Evolutionary conservation across 2,329 filamentous ascomycete genomes (phyloP).

Genomic region (Ceratocystis destructans): DNA sequence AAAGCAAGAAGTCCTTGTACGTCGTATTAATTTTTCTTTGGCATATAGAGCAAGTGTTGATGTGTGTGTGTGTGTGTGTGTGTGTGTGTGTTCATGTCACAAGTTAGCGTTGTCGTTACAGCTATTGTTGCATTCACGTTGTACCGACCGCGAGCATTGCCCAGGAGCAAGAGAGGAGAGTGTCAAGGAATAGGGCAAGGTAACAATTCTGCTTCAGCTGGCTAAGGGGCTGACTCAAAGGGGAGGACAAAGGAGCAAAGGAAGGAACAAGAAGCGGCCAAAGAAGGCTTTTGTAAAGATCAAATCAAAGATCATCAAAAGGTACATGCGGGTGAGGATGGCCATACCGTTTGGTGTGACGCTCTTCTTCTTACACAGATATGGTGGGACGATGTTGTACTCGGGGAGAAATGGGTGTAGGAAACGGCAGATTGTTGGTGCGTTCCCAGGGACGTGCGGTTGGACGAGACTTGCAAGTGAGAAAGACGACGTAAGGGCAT

Average conservation of each 20-base stretch:
- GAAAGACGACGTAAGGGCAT: background rate
- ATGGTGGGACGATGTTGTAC: background rate
- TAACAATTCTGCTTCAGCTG: background rate
- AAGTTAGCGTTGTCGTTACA: background rate
- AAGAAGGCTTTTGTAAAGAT: background rate
- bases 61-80: too few species aligned
- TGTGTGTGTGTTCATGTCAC: background rate
- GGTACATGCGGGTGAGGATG: background rate
- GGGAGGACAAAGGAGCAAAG: background rate
- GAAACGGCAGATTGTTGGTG: background rate
- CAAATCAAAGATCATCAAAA: background rate
- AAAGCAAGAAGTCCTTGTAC: background rate
- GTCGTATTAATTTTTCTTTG: background rate
- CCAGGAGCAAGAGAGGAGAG: background rate
- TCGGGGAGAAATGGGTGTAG: background rate
- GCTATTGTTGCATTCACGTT: background rate
- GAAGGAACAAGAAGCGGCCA: background rate
- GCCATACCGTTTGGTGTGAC: background rate
- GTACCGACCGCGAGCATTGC: background rate
- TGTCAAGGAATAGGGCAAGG: background rate
- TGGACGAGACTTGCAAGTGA: background rate
- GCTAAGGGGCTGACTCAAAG: background rate
- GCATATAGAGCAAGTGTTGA: background rate
- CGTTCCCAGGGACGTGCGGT: background rate
- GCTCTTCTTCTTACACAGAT: background rate